Evolutionary conservation across 1,284 basidiomycete species (phyloP).

Genomic region (Ceratobasidium papillatum): DNA sequence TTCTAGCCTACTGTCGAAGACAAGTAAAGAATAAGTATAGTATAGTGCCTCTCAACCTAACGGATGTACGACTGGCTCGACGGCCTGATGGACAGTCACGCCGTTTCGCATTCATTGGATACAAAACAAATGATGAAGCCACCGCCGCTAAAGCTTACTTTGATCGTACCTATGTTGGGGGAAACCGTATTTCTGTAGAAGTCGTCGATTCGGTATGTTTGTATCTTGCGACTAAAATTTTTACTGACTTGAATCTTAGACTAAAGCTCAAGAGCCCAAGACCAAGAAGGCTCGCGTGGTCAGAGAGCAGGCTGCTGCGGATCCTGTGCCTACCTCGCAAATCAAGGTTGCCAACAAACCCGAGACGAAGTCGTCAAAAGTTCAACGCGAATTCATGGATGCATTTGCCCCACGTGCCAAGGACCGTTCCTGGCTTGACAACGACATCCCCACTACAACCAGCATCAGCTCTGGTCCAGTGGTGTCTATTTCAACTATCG

Average conservation of each 20-base stretch:
- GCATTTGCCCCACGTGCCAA: constrained; percentile 71
- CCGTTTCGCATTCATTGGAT: constrained; percentile 93
- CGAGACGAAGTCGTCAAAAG: constrained; percentile 49
- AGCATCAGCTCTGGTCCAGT: constrained; percentile 25
- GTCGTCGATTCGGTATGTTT: constrained; percentile 74
- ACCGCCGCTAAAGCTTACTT: constrained; percentile 82
- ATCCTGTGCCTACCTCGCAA: constrained; percentile 50
- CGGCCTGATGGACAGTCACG: constrained; percentile 77
- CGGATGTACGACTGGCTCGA: constrained; percentile 89
- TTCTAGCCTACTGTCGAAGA: background rate
- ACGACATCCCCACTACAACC: constrained; percentile 48
- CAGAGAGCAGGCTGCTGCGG: background rate
- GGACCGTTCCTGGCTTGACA: constrained; percentile 74
- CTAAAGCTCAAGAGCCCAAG: constrained; percentile 38
- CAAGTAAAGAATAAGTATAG: constrained; percentile 46
- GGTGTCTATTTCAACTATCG: background rate
- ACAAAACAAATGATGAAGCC: constrained; percentile 83
- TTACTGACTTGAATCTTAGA: background rate
- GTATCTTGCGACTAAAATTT: background rate
- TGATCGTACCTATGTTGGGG: constrained; percentile 82
- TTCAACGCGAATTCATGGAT: constrained; percentile 67
- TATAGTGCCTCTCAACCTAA: constrained; percentile 60
- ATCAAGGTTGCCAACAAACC: constrained; percentile 13
- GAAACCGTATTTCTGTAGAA: constrained; percentile 77
- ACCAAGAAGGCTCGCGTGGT: constrained; percentile 41